Percentiles rank a stretch among this genome's conserved stretches.
Conservation (phyloP, 2,329 filamentous ascomycete species). For the Mariannaea sp. region DNA sequence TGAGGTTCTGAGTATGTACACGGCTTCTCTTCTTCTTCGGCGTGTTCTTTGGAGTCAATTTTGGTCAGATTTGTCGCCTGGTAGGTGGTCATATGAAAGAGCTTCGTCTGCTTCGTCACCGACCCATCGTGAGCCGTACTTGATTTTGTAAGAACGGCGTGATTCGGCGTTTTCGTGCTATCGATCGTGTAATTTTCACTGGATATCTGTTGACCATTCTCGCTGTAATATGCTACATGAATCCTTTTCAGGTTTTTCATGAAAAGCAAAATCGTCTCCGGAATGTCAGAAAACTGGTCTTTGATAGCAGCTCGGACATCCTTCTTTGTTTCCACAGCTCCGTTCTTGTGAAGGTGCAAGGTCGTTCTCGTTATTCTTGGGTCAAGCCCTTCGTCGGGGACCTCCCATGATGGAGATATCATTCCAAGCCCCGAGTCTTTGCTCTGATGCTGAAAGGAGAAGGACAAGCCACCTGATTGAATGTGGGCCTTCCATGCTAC, state of each 20-base stretch:
- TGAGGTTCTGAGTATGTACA: constrained; percentile 30
- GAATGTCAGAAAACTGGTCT: constrained; percentile 45
- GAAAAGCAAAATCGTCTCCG: constrained; percentile 49
- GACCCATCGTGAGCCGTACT: constrained; percentile 8
- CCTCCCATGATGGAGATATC: constrained; percentile 52
- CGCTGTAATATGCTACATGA: constrained; percentile 38
- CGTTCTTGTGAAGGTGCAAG: constrained; percentile 42
- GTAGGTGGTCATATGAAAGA: constrained; percentile 39
- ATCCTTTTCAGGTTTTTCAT: constrained; percentile 46
- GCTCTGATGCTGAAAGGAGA: constrained; percentile 47
- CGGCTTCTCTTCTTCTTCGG: constrained; percentile 20
- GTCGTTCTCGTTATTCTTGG: constrained; percentile 44
- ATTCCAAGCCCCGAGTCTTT: constrained; percentile 56
- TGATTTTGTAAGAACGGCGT: constrained; percentile 7
- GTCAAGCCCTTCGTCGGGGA: constrained; percentile 22
- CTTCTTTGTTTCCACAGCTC: constrained; percentile 25
- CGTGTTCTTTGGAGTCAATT: constrained; percentile 42
- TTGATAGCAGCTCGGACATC: constrained; percentile 31
- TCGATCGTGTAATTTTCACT: constrained; percentile 13
- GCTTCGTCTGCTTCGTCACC: constrained; percentile 10
- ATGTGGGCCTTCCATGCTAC: constrained; percentile 51
- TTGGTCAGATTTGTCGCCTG: constrained; percentile 36
- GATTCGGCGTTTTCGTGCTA: background rate
- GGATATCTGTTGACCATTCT: constrained; percentile 11
- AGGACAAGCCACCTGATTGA: constrained; percentile 50